Base-by-base conservation (phyloP, 148 eudicot species). In the Fagopyrum esculentum region DNA sequence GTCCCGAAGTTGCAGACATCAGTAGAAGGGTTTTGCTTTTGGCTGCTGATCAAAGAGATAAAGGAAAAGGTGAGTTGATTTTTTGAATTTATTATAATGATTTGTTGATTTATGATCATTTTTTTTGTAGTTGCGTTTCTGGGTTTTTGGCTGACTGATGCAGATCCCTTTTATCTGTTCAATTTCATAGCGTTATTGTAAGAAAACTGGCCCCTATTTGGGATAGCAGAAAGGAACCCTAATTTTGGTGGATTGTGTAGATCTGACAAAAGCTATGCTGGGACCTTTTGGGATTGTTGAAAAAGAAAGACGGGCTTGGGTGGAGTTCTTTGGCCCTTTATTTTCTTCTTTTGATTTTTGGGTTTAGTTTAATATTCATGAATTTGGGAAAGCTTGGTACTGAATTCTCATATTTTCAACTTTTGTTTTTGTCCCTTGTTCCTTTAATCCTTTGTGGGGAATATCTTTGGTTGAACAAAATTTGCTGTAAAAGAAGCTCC, bases 211-310 rank as follows among this genome's bases (percentile, higher is more conserved):
- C 5, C 9, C 12, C 22, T 6, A 66, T 66, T 66, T 40, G 71
- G 46, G 47, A 35, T 13, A 15, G 46, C 17, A 66, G 43, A 66
- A 66, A 43, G 71, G 46, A 72, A 72, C 74, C 74, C 74, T 72
- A 72, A 52, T 72, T 72, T 72, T 72, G 45, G 74, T 50, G 56
- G 71, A 48, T 35, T 13, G 8, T 13, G 69, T 47, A 73, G 83
- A 78, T 78, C 78, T 69, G 83, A 78, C 86, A 81, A 73, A 80
- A 6, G 45, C 30, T 54, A 4, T 66, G 47, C 71, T 66, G 46
- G 47, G 47, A 66, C 46, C 71, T 80, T 61, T 47, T 75, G 86
- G 63, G 81, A 80, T 80, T 75, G 79, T 56, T 75, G 80, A 71
- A 13, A 55, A 76, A 40, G 52, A 64, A 35, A 75, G 77, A 71